These are phyloP conservation scores for Dissophora ornata DNA, from an alignment of 192 early-diverging fungal genomes.

Conservation along the genomic window DNA sequence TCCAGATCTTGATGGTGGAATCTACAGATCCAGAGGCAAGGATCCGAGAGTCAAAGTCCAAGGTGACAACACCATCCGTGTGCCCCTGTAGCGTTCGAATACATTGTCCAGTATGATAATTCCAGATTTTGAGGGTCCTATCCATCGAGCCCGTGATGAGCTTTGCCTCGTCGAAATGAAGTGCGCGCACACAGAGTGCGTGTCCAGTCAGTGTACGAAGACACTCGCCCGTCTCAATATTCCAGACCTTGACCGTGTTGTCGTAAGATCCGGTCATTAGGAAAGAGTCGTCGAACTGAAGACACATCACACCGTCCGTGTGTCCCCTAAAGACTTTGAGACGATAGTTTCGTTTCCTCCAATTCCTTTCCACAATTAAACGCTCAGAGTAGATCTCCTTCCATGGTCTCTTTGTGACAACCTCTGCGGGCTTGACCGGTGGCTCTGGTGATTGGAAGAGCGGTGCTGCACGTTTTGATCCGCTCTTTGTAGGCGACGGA, in stretches of 20 bases:
- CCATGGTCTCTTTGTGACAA: conserved; percentile 77
- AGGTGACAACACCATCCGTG: conserved; percentile 80
- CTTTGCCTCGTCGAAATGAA: conserved; percentile 96
- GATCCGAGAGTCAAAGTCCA: conserved; percentile 83
- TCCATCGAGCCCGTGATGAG: conserved; percentile 95
- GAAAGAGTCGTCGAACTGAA: conserved; percentile 88
- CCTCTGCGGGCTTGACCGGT: conserved; percentile 28
- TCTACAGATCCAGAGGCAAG: conserved; percentile 90
- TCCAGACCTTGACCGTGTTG: conserved; percentile 88
- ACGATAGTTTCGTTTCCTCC: conserved; percentile 84
- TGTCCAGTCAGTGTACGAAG: conserved; percentile 87
- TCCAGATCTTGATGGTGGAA: conserved; percentile 89
- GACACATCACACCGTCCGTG: conserved; percentile 89
- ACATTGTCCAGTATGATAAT: conserved; percentile 87
- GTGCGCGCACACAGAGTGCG: conserved; percentile 82
- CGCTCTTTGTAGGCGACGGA: conserved; percentile 25
- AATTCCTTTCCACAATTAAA: conserved; percentile 91
- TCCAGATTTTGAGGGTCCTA: conserved; percentile 92
- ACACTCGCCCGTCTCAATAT: conserved; percentile 85
- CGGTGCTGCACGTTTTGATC: conserved; percentile 26
- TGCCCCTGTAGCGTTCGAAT: conserved; percentile 85
- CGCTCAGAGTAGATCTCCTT: conserved; percentile 97
- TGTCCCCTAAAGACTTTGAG: conserved; percentile 78
- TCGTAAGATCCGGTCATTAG: conserved; percentile 93
- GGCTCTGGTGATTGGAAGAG: conserved; percentile 46